Evolutionary conservation across 208 protist genomes (phyloP).

Genomic region (Kentomonas sorsogonicus): DNA sequence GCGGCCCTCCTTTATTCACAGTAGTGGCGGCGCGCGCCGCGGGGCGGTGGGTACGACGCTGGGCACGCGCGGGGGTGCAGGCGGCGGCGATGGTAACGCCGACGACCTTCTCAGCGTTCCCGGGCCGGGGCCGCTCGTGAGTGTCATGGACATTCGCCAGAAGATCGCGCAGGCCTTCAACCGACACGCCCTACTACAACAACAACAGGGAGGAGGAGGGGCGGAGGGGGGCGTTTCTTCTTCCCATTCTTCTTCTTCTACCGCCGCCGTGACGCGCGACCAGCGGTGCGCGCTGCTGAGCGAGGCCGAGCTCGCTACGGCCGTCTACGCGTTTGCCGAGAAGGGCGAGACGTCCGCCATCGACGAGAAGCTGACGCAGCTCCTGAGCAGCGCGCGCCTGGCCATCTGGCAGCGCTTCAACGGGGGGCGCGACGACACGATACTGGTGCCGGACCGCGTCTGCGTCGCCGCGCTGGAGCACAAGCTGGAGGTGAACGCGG

Average conservation of each 20-base stretch:
- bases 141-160: constrained; percentile 70
- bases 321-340: constrained; percentile 87
- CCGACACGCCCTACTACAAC: constrained; percentile 52
- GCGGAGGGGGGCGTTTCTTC: too few species aligned
- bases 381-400: constrained; percentile 69
- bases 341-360: constrained; percentile 85
- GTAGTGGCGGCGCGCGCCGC: constrained; percentile 14
- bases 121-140: constrained; percentile 38
- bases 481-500: constrained; percentile 72
- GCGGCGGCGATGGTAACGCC: not conserved
- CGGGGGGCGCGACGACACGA: constrained; percentile 45
- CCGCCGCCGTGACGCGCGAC: too few species aligned
- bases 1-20: constrained; percentile 72
- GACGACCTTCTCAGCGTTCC: constrained; percentile 35
- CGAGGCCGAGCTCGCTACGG: constrained; percentile 74
- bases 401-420: constrained; percentile 59
- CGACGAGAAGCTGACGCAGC: constrained; percentile 65
- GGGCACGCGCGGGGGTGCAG: constrained; percentile 1
- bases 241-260: too few species aligned
- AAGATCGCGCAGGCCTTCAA: constrained; percentile 88
- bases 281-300: constrained; percentile 77
- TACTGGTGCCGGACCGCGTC: constrained; percentile 53
- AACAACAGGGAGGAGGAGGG: too few species aligned
- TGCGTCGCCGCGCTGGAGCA: constrained; percentile 42
- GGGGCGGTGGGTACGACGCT: constrained; percentile 1